Conservation (phyloP, 148 eudicot species). For the Spergularia bocconei region DNA sequence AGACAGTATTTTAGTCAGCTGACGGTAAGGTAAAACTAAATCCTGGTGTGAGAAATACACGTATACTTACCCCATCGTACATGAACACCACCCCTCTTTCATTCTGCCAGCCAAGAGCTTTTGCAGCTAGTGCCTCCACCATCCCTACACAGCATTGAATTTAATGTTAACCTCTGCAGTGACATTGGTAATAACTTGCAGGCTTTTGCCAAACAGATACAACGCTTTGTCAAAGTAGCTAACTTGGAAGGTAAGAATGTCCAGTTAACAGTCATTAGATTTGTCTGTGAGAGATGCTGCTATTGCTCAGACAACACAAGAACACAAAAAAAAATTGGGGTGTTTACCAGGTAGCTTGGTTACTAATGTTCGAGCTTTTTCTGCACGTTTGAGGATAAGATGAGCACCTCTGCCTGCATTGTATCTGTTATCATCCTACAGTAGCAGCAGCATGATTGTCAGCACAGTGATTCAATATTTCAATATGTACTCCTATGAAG, state of each 20-base stretch:
- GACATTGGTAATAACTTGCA: background rate
- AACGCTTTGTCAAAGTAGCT: background rate
- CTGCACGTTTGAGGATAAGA: conserved; percentile 87
- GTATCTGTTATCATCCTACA: conserved; percentile 73
- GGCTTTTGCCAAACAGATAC: background rate
- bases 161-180: background rate
- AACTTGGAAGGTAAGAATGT: too few relatives aligned
- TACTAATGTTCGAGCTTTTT: conserved; percentile 71
- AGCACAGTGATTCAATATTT: background rate
- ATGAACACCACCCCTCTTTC: conserved; percentile 66
- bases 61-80: conserved; percentile 49
- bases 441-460: background rate
- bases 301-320: background rate
- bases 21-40: background rate
- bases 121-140: conserved; percentile 68
- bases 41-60: background rate
- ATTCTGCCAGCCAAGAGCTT: conserved; percentile 70
- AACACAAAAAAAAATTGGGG: background rate
- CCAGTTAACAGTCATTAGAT: too few relatives aligned
- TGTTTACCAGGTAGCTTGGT: conserved; percentile 84
- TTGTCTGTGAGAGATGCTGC: too few relatives aligned
- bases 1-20: background rate
- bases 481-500: background rate
- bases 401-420: conserved; percentile 94
- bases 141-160: conserved; percentile 29